These are phyloP conservation scores for Lactarius vividus DNA, from an alignment of 768 basidiomycete genomes.

Conservation along the genomic window DNA sequence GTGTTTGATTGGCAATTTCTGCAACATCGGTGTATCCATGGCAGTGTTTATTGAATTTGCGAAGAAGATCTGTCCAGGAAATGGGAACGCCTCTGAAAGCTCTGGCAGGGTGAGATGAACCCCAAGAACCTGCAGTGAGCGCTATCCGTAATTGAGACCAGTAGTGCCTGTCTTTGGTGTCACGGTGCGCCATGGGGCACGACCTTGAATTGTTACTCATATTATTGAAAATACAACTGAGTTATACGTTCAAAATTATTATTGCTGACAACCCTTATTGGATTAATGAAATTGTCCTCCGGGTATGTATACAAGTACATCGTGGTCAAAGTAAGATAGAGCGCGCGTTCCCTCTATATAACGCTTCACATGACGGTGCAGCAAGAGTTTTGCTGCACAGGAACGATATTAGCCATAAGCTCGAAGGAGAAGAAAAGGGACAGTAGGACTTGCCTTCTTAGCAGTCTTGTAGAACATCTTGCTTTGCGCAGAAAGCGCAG, in stretches of 20 bases:
- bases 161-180: slow-evolving; percentile 71
- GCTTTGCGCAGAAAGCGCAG: slow-evolving; percentile 81
- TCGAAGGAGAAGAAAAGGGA: not conserved
- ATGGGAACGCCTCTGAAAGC: slow-evolving; percentile 50
- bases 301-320: slow-evolving; percentile 25
- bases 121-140: slow-evolving; percentile 75
- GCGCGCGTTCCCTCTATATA: not conserved
- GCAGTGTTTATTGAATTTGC: slow-evolving; percentile 88
- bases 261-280: slow-evolving; percentile 37
- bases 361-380: slow-evolving; percentile 71
- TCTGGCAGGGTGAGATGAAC: slow-evolving; percentile 57
- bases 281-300: slow-evolving; percentile 19
- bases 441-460: slow-evolving; percentile 72
- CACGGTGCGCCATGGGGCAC: slow-evolving; percentile 40
- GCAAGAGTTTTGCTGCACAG: slow-evolving; percentile 86
- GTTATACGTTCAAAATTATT: not conserved
- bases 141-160: slow-evolving; percentile 70
- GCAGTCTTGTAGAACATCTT: slow-evolving; percentile 99
- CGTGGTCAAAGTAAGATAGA: slow-evolving; percentile 16
- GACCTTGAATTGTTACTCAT: not conserved
- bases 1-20: slow-evolving; percentile 66
- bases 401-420: not conserved
- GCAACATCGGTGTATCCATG: slow-evolving; percentile 55
- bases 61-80: slow-evolving; percentile 74
- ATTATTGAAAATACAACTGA: not conserved